Conservation (phyloP, 1,284 basidiomycete species). For the Inonotus obliquus region DNA sequence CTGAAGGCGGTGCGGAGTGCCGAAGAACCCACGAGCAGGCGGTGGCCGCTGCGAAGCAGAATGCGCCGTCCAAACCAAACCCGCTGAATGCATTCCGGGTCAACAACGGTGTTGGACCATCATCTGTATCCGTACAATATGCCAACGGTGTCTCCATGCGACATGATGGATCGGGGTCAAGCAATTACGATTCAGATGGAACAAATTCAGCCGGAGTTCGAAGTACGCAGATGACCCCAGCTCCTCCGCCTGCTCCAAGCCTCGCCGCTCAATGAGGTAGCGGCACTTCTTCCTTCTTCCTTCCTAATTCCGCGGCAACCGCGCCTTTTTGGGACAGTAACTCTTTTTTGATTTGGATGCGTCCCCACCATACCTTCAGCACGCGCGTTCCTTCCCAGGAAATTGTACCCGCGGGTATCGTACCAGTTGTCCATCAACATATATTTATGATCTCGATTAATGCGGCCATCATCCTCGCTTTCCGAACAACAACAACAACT, state of each 20-base stretch:
- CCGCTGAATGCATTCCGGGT: slow-evolving; percentile 2
- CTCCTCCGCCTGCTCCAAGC: slow-evolving; percentile 8
- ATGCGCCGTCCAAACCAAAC: background rate
- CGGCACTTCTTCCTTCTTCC: background rate
- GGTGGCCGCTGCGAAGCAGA: slow-evolving; percentile 1
- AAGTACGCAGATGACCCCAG: slow-evolving; percentile 15
- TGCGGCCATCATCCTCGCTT: background rate
- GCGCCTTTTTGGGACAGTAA: background rate
- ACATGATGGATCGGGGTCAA: slow-evolving; percentile 12
- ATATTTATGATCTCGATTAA: slow-evolving; percentile 4
- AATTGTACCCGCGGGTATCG: background rate
- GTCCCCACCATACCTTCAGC: background rate
- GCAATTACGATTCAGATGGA: slow-evolving; percentile 15
- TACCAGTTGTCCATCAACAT: background rate
- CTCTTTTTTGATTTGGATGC: background rate
- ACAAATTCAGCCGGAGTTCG: slow-evolving; percentile 1
- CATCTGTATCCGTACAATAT: background rate
- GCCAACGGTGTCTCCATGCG: background rate
- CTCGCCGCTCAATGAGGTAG: slow-evolving; percentile 9
- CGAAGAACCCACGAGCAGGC: slow-evolving; percentile 35
- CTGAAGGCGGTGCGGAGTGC: slow-evolving; percentile 76
- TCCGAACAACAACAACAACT: background rate
- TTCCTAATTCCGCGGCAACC: background rate
- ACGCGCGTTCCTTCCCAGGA: background rate
- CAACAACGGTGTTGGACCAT: background rate